phyloP scores from a whole-genome alignment of 2,329 filamentous ascomycete species.

The Fusarium mexicanum region DNA sequence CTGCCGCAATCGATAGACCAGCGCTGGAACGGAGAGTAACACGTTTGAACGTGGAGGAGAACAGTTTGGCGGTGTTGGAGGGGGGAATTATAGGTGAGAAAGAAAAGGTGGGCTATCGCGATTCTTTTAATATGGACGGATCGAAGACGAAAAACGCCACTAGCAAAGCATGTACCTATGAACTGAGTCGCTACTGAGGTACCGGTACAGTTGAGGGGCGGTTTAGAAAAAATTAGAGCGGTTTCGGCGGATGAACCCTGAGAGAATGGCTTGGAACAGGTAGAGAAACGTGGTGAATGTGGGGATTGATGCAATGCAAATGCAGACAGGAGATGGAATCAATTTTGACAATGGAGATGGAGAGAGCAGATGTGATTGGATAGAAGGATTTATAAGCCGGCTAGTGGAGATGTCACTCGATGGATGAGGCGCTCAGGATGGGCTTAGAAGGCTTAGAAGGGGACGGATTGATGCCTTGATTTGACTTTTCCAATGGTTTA shows the following conservation, averaged over 20 bases:
- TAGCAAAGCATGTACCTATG: not conserved
- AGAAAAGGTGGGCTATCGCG: conserved; percentile 26
- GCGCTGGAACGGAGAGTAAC: conserved; percentile 76
- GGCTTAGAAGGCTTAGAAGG: conserved; percentile 9
- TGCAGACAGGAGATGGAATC: conserved; percentile 24
- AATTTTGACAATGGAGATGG: conserved; percentile 25
- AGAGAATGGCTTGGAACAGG: not conserved
- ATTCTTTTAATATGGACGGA: conserved; percentile 17
- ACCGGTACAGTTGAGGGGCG: conserved; percentile 3
- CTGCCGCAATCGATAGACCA: conserved; percentile 77
- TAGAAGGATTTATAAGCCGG: conserved; percentile 21
- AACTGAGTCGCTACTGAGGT: not conserved
- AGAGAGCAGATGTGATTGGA: conserved; percentile 14
- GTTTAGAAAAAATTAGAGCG: conserved; percentile 22
- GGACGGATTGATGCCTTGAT: conserved; percentile 4
- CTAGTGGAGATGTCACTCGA: conserved; percentile 4
- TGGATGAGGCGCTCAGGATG: not conserved
- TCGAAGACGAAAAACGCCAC: conserved; percentile 6
- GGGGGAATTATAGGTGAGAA: not conserved
- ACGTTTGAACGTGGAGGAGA: conserved; percentile 84
- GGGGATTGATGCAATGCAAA: conserved; percentile 17
- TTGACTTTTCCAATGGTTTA: not conserved
- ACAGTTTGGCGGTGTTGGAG: conserved; percentile 78
- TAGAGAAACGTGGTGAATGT: conserved; percentile 6
- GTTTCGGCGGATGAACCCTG: conserved; percentile 27